A percentile compares a stretch with the other conserved stretches of the same genome.
These are phyloP conservation scores for Sporothrix pseudoabietina DNA, from an alignment of 2,329 filamentous ascomycete genomes.

Conservation along the genomic window DNA sequence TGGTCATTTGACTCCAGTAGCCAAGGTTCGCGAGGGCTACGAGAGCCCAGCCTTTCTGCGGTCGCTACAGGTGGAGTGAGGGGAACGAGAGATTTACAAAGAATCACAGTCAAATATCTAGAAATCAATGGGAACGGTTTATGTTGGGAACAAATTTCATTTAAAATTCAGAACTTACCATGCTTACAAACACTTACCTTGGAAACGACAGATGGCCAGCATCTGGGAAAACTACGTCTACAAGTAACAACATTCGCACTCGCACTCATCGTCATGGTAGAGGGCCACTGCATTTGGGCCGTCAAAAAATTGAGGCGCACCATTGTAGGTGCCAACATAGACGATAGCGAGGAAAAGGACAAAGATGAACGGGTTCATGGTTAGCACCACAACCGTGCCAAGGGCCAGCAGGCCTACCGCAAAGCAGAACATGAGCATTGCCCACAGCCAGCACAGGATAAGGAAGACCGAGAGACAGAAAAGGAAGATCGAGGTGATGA, in stretches of 20 bases:
- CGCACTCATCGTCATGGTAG: background rate
- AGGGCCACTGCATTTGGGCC: background rate
- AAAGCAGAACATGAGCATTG: background rate
- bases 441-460: slow-evolving; percentile 8
- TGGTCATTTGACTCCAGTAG: slow-evolving; percentile 51
- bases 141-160: background rate
- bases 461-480: slow-evolving; percentile 13
- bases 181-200: slow-evolving; percentile 2
- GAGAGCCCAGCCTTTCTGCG: slow-evolving; percentile 57
- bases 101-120: background rate
- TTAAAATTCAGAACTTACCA: background rate
- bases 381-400: background rate
- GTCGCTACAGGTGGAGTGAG: slow-evolving; percentile 27
- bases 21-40: slow-evolving; percentile 59
- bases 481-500: background rate
- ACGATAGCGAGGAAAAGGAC: background rate
- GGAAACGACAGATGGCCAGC: background rate
- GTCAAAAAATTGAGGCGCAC: background rate
- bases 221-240: slow-evolving; percentile 12
- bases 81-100: background rate
- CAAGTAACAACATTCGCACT: background rate
- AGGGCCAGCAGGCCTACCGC: background rate
- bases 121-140: background rate
- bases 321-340: background rate
- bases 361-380: background rate